Evolutionary conservation across 2,329 filamentous ascomycete species (phyloP).

Genomic region (Stemphylium beticola): DNA sequence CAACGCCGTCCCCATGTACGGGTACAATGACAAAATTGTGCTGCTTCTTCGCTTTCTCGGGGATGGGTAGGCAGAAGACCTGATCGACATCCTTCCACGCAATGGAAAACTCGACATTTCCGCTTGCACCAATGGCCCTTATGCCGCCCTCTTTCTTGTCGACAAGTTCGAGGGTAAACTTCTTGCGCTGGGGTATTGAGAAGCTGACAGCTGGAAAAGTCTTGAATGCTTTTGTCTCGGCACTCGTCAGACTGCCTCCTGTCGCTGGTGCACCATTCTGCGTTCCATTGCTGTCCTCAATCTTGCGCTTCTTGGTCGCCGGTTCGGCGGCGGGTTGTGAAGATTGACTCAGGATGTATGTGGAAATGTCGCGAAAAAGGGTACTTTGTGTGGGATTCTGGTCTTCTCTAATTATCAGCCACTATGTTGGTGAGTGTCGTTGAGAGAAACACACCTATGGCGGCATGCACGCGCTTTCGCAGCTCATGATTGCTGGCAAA

Average conservation of each 20-base stretch:
- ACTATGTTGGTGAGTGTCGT: neutral
- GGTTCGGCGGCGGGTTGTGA: conserved; percentile 34
- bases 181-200: conserved; percentile 67
- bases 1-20: conserved; percentile 57
- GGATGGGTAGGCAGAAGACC: conserved; percentile 66
- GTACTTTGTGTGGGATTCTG: conserved; percentile 40
- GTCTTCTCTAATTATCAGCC: conserved; percentile 25
- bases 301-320: conserved; percentile 49
- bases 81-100: conserved; percentile 61
- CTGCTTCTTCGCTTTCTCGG: conserved; percentile 68
- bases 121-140: conserved; percentile 58
- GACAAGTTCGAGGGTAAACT: conserved; percentile 65
- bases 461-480: conserved; percentile 47
- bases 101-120: conserved; percentile 61
- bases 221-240: conserved; percentile 36
- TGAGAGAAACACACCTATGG: conserved; percentile 38
- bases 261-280: conserved; percentile 23
- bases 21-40: conserved; percentile 69
- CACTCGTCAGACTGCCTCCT: conserved; percentile 31
- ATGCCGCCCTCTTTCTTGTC: conserved; percentile 52
- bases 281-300: conserved; percentile 36
- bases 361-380: conserved; percentile 48
- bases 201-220: conserved; percentile 61
- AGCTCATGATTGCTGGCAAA: conserved; percentile 44
- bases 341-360: conserved; percentile 39